Percentiles rank a stretch among this genome's conserved stretches.
These are phyloP conservation scores for Pilobolus umbonatus DNA, from an alignment of 192 early-diverging fungal genomes.

Conservation along the genomic window DNA sequence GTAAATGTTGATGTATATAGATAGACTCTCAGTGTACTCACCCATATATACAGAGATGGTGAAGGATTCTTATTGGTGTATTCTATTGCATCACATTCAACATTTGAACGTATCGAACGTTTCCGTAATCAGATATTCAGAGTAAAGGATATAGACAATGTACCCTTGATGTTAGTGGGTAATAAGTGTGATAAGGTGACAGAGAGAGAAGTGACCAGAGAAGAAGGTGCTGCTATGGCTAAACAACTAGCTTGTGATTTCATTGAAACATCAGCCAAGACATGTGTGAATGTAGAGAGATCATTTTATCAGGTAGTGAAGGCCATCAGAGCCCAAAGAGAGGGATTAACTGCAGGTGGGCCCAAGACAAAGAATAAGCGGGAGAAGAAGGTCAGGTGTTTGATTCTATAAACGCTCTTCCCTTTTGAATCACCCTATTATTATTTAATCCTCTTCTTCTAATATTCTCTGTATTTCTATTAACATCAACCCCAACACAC, in stretches of 20 bases:
- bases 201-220: conserved; percentile 77
- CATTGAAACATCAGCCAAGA: conserved; percentile 84
- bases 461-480: not conserved
- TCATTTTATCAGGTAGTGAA: conserved; percentile 76
- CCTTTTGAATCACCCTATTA: not conserved
- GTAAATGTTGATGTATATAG: conserved; percentile 55
- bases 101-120: conserved; percentile 79
- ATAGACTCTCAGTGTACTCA: not conserved
- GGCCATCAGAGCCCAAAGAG: conserved; percentile 62
- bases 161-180: conserved; percentile 84
- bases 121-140: conserved; percentile 82
- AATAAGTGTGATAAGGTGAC: conserved; percentile 85
- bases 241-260: conserved; percentile 70
- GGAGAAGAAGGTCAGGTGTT: conserved; percentile 7
- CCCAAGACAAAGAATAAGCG: conserved; percentile 9
- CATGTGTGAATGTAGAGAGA: conserved; percentile 81
- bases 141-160: conserved; percentile 80
- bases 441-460: not conserved
- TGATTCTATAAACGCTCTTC: not conserved
- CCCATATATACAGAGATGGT: conserved; percentile 37
- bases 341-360: conserved; percentile 21
- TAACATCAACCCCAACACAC: not conserved
- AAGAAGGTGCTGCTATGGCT: conserved; percentile 75
- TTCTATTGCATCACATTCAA: conserved; percentile 77
- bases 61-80: conserved; percentile 91